phyloP scores from a whole-genome alignment of 257 asterid species.

The Haberlea rhodopensis region DNA sequence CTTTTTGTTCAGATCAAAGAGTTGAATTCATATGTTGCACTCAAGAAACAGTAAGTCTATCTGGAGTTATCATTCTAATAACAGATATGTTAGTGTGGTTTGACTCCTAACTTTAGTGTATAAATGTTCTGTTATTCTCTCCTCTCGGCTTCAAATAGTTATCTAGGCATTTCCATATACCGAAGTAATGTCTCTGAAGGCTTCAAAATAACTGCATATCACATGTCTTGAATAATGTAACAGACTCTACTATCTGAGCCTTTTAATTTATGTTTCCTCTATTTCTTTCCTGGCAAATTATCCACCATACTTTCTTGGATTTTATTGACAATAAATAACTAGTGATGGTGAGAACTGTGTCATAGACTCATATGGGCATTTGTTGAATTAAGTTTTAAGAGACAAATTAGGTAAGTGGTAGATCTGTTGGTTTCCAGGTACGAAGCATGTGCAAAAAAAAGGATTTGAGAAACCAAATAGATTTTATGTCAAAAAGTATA shows the following conservation, averaged over 20 bases:
- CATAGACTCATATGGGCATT: not conserved
- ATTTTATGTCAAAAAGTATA: not conserved
- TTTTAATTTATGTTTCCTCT: not conserved
- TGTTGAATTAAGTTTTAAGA: not conserved
- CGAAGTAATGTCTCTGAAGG: conserved; percentile 15
- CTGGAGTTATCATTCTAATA: conserved; percentile 12
- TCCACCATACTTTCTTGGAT: not conserved
- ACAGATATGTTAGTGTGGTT: conserved; percentile 2
- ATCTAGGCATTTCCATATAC: not conserved
- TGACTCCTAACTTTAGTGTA: conserved; percentile 13
- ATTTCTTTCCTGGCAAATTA: not conserved
- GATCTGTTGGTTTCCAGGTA: not conserved
- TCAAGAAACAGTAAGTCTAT: conserved; percentile 81
- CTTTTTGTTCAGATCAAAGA: conserved; percentile 82
- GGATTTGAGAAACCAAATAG: not conserved
- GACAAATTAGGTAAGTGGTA: not conserved
- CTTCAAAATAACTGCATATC: conserved; percentile 5
- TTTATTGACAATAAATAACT: not conserved
- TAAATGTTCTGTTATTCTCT: conserved; percentile 10
- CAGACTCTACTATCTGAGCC: conserved; percentile 10
- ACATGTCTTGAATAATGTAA: conserved; percentile 4
- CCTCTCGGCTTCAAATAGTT: conserved; percentile 8
- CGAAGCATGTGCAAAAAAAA: too few species aligned
- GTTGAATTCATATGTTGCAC: conserved; percentile 92
- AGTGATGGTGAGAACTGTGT: not conserved